Evolutionary conservation across 176 grass and related monocot species (phyloP).

Genomic region (Musa schizocarpa): DNA sequence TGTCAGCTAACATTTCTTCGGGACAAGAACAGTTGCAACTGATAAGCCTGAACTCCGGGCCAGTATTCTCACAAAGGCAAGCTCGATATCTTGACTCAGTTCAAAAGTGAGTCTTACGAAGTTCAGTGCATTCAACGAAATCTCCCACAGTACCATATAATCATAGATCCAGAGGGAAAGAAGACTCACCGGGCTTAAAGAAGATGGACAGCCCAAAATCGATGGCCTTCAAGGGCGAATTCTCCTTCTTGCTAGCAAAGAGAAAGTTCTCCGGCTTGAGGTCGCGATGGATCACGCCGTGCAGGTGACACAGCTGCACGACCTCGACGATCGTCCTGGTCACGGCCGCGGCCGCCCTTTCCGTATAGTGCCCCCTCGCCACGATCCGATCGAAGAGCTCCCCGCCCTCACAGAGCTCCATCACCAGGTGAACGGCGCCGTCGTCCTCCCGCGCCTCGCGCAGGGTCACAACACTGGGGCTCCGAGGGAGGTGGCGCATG

Average conservation of each 20-base stretch:
- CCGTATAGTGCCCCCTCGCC: conserved; percentile 83
- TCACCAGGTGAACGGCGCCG: conserved; percentile 80
- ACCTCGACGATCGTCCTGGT: conserved; percentile 86
- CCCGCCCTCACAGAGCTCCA: conserved; percentile 97
- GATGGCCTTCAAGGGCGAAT: conserved; percentile 91
- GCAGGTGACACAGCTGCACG: conserved; percentile 88
- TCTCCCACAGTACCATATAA: background rate
- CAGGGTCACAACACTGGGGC: conserved; percentile 58
- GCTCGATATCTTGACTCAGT: background rate
- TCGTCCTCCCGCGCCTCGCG: conserved; percentile 94
- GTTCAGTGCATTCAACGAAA: background rate
- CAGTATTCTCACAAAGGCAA: background rate
- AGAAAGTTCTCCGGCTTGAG: conserved; percentile 97
- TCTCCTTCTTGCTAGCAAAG: conserved; percentile 95
- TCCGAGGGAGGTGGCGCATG: conserved; percentile 87
- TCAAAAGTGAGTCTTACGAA: too few species aligned
- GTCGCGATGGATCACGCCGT: conserved; percentile 89
- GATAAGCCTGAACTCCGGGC: background rate
- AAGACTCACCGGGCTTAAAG: conserved; percentile 74
- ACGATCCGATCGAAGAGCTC: conserved; percentile 98
- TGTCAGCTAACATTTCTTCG: background rate
- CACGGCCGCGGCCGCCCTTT: conserved; percentile 73
- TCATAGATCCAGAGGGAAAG: background rate
- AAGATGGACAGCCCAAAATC: conserved; percentile 96
- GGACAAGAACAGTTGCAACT: background rate